Evolutionary conservation across 371 early-diverging fungal genomes (phyloP).

Genomic region (Rhizopus delemar): DNA sequence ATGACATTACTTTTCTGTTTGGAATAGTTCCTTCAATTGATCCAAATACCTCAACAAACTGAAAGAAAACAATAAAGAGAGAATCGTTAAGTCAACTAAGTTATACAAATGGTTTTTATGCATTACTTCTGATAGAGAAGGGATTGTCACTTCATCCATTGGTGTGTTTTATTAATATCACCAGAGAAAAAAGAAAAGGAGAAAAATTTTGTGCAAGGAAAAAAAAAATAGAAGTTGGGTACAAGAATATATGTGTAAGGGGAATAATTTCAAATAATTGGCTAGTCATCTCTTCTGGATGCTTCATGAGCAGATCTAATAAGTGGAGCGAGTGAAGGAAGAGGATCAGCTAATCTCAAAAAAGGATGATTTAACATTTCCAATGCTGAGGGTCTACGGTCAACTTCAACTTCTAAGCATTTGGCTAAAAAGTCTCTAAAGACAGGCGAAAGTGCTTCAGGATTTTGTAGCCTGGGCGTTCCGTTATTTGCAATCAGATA

Average conservation of each 20-base stretch:
- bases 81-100: background rate
- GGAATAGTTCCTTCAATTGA: background rate
- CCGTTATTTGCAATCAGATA: slow-evolving; percentile 97
- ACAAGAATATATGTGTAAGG: background rate
- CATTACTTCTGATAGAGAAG: slow-evolving; percentile 15
- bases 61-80: background rate
- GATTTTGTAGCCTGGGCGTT: slow-evolving; percentile 89
- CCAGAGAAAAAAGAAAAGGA: background rate
- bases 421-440: slow-evolving; percentile 85
- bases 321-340: slow-evolving; percentile 82
- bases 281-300: slow-evolving; percentile 27
- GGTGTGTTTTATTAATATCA: slow-evolving; percentile 4
- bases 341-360: slow-evolving; percentile 82
- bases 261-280: background rate
- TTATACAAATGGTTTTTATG: background rate
- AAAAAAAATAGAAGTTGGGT: slow-evolving; percentile 6
- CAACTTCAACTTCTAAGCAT: slow-evolving; percentile 86
- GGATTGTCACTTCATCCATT: slow-evolving; percentile 3
- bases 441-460: slow-evolving; percentile 75
- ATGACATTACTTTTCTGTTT: background rate
- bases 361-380: slow-evolving; percentile 90
- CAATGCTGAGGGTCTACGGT: slow-evolving; percentile 78
- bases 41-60: slow-evolving; percentile 10
- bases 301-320: slow-evolving; percentile 75
- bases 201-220: slow-evolving; percentile 3